Evolutionary conservation across 192 early-diverging fungal genomes (phyloP).

Genomic region (Obelidium mucronatum): DNA sequence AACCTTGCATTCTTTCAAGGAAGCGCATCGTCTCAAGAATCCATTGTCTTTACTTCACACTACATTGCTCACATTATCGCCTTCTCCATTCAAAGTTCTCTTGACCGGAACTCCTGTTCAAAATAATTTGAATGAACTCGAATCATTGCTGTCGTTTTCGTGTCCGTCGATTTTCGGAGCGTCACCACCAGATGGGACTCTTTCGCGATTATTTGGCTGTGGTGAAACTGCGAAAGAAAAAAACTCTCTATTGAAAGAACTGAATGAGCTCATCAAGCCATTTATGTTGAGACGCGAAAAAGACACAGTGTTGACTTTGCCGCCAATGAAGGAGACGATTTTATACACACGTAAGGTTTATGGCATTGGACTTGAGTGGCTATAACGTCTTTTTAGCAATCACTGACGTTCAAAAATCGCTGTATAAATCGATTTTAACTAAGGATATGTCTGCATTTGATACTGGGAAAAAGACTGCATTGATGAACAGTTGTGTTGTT

Average conservation of each 20-base stretch:
- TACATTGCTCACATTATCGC: slow-evolving; percentile 21
- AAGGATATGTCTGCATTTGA: slow-evolving; percentile 39
- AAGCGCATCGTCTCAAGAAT: slow-evolving; percentile 71
- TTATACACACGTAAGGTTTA: slow-evolving; percentile 32
- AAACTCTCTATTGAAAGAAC: background rate
- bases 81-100: slow-evolving; percentile 52
- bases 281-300: slow-evolving; percentile 40
- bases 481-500: slow-evolving; percentile 37
- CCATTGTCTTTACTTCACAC: slow-evolving; percentile 78
- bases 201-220: background rate
- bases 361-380: too few relatives aligned
- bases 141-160: slow-evolving; percentile 26
- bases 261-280: slow-evolving; percentile 25
- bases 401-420: slow-evolving; percentile 27
- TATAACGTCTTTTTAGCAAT: slow-evolving; percentile 30
- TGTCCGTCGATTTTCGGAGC: slow-evolving; percentile 24
- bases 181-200: background rate
- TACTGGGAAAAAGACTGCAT: slow-evolving; percentile 10
- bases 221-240: background rate
- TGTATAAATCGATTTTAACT: slow-evolving; percentile 39
- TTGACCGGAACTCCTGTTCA: slow-evolving; percentile 94
- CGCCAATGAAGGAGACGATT: slow-evolving; percentile 39
- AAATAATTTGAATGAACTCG: slow-evolving; percentile 88
- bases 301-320: slow-evolving; percentile 32
- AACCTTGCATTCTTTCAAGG: background rate